Evolutionary conservation across 1,284 basidiomycete genomes (phyloP), one percentile per base, ranked within the genome.

Genomic region (Puccinia polysora): DNA sequence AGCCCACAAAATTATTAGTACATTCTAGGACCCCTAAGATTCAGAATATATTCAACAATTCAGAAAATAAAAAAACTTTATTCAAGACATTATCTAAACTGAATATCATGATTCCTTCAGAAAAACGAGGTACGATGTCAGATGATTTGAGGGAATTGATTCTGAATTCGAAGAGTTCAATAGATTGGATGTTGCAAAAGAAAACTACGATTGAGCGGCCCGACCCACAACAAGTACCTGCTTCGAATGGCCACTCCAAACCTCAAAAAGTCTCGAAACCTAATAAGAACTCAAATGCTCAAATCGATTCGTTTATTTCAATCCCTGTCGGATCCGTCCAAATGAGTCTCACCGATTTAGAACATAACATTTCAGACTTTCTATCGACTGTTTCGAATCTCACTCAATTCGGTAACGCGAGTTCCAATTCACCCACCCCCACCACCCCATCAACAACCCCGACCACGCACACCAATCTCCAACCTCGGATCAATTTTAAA

Each of bases 91-190:
- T 60, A n/a, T 12, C 58, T 10, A 7, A 14, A 28, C 12, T 60
- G 50, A 87, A 91, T 74, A 94, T 94, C 74, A 81, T 98, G 65
- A 97, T 98, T 92, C 95, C 95, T 15, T 90, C 89, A 7, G 89
- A 89, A 74, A 88, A 94, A 80, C 85, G 95, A 75, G 95, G 95
- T 2, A 96, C 94, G 0, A 95, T 97, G 7, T 90, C 90, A 0
- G 88, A 91, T 67, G 90, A 95, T 73, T 84, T 96, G 71, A 86
- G 83, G 15, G 86, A 86, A 15, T 91, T 89, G 73, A 88, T 98
- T 73, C 84, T 86, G 76, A 86, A 87, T 73, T 85, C 95, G 32
- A 86, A 87, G 67, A 90, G 90, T 12, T 88, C 87, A 12, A 86
- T 88, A 71, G 92, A 97, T 79, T 98, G 94, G 93, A 89, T 87